Evolutionary conservation across 1,284 basidiomycete genomes (phyloP).

Genomic region (Coniferiporia weirii): DNA sequence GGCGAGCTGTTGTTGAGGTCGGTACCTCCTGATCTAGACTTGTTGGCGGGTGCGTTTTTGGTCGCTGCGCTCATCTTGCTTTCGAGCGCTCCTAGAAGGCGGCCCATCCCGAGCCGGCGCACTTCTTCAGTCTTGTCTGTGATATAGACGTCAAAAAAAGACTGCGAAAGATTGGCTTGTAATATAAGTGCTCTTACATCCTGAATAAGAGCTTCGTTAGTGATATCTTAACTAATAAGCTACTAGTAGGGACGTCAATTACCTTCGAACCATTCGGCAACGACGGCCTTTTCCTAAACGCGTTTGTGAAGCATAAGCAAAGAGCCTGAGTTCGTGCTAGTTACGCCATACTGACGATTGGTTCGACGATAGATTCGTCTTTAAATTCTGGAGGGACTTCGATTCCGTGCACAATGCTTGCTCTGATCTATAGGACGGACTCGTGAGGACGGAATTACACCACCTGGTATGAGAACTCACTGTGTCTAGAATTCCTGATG

Average conservation of each 20-base stretch:
- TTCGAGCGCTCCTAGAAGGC: conserved; percentile 58
- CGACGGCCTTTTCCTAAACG: conserved; percentile 63
- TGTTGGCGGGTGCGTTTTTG: conserved; percentile 23
- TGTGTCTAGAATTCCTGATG: conserved; percentile 78
- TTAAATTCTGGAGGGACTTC: conserved; percentile 64
- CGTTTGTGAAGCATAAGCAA: conserved; percentile 5
- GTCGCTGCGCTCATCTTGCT: conserved; percentile 55
- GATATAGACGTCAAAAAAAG: not conserved
- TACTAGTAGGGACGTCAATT: conserved; percentile 5
- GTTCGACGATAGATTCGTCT: conserved; percentile 50
- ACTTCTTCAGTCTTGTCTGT: conserved; percentile 72
- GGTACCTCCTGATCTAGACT: not conserved
- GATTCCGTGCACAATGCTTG: conserved; percentile 67
- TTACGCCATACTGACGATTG: conserved; percentile 44
- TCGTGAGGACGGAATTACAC: not conserved
- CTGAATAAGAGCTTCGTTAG: conserved; percentile 19
- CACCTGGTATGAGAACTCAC: conserved; percentile 31
- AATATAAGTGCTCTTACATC: conserved; percentile 32
- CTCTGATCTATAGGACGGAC: conserved; percentile 43
- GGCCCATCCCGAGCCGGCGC: conserved; percentile 72
- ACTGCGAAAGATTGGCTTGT: not conserved
- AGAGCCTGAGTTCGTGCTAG: not conserved
- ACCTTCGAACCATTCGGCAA: conserved; percentile 77
- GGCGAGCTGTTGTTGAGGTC: not conserved
- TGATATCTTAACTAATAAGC: too few relatives aligned